These are phyloP conservation scores for Paecilomyces fulvus DNA, from an alignment of 2,329 filamentous ascomycete genomes.

Conservation along the genomic window DNA sequence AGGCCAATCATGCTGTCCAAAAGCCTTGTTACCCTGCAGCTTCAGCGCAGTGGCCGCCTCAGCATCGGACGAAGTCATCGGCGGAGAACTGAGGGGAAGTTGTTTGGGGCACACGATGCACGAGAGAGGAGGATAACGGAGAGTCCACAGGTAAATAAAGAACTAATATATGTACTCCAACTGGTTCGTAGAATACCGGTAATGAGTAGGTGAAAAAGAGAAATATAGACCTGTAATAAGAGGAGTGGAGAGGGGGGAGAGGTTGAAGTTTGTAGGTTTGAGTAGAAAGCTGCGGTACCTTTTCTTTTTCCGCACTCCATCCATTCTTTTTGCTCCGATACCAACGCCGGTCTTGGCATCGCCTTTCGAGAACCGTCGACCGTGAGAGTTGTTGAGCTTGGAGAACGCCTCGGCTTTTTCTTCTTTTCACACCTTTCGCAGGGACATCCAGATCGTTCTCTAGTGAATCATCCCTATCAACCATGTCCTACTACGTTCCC, in stretches of 20 bases:
- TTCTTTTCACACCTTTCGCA: background rate
- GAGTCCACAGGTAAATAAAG: background rate
- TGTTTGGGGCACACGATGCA: background rate
- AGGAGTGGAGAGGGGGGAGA: background rate
- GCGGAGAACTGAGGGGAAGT: slow-evolving; percentile 2
- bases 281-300: background rate
- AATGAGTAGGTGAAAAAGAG: background rate
- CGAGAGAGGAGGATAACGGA: slow-evolving; percentile 7
- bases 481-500: slow-evolving; percentile 57
- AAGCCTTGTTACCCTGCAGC: slow-evolving; percentile 90
- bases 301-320: slow-evolving; percentile 8
- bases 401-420: background rate
- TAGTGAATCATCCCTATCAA: slow-evolving; percentile 1
- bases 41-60: slow-evolving; percentile 78
- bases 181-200: background rate
- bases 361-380: slow-evolving; percentile 18
- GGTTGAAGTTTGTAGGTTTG: background rate
- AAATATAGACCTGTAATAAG: background rate
- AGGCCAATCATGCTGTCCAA: slow-evolving; percentile 78
- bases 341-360: slow-evolving; percentile 23
- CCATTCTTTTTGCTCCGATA: slow-evolving; percentile 7
- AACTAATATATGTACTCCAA: background rate
- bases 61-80: slow-evolving; percentile 35
- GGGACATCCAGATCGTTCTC: background rate
- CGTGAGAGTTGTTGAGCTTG: slow-evolving; percentile 2